Percentiles rank a stretch among this genome's conserved stretches.
Conservation (phyloP, 2,329 filamentous ascomycete genomes). For the Cordyceps farinosa region DNA sequence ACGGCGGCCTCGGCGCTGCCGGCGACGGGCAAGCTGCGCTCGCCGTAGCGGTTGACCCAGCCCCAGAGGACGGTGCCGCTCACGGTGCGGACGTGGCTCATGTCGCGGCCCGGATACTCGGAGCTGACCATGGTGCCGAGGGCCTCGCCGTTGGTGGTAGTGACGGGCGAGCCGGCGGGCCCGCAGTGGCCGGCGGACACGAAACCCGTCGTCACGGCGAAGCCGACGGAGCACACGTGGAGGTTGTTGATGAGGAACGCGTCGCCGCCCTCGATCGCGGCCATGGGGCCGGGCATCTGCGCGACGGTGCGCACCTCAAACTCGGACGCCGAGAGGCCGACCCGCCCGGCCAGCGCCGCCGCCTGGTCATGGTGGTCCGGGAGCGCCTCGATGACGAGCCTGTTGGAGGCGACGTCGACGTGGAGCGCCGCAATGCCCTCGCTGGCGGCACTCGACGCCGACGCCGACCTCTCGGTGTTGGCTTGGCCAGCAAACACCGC, state of each 20-base stretch:
- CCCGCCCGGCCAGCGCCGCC: conserved; percentile 33
- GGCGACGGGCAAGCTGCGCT: conserved; percentile 31
- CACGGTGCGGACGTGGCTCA: conserved; percentile 34
- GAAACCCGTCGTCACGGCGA: conserved; percentile 39
- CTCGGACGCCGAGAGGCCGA: conserved; percentile 34
- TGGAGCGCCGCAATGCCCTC: conserved; percentile 36
- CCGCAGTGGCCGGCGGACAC: conserved; percentile 40
- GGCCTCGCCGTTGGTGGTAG: conserved; percentile 30
- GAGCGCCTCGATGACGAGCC: conserved; percentile 38
- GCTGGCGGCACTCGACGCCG: conserved; percentile 16
- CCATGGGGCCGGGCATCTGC: conserved; percentile 33
- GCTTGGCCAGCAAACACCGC: conserved; percentile 35
- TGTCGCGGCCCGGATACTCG: conserved; percentile 39
- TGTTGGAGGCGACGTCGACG: conserved; percentile 38
- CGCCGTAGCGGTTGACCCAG: conserved; percentile 34
- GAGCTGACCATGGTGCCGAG: conserved; percentile 36
- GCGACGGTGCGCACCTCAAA: conserved; percentile 35
- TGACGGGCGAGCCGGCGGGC: conserved; percentile 27
- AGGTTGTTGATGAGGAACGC: conserved; percentile 34
- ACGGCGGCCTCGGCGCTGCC: conserved; percentile 36
- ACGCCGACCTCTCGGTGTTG: conserved; percentile 25
- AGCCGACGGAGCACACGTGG: conserved; percentile 37
- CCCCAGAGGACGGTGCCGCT: conserved; percentile 33
- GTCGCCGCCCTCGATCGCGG: conserved; percentile 35
- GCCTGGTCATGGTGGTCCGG: conserved; percentile 33